Evolutionary conservation across 75 land plant species (phyloP).

Genomic region (Cryptomeria japonica): DNA sequence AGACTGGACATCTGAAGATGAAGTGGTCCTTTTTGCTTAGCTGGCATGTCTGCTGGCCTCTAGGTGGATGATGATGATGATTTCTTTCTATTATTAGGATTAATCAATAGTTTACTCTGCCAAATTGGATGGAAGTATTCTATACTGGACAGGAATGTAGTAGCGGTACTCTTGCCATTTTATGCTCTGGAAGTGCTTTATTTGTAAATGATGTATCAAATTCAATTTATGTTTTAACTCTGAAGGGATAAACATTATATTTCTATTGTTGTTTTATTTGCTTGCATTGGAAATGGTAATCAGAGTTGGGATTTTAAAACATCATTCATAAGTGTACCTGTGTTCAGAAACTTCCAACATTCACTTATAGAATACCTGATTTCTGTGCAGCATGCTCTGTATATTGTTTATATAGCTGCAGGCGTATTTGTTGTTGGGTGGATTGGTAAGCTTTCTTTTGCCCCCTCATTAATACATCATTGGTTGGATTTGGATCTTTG

Average conservation of each 20-base stretch:
- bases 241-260: neutral
- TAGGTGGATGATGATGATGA: neutral
- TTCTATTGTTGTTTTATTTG: neutral
- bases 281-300: neutral
- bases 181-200: neutral
- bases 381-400: conserved; percentile 40
- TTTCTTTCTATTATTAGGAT: neutral
- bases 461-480: neutral
- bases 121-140: neutral
- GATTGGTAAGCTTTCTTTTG: conserved; percentile 35
- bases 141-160: neutral
- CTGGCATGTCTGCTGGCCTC: neutral
- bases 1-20: neutral
- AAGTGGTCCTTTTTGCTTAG: neutral
- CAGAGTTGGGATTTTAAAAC: neutral
- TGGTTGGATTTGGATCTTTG: neutral
- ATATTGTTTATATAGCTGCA: conserved; percentile 46
- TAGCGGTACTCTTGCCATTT: neutral
- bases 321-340: neutral
- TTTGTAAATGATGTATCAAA: neutral
- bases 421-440: conserved; percentile 44
- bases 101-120: neutral
- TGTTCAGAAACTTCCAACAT: neutral
- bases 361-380: neutral
- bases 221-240: neutral